A percentile compares a stretch with the other conserved stretches of the same genome.
These are phyloP conservation scores for Ciborinia camelliae DNA, from an alignment of 2,329 filamentous ascomycete genomes.

Conservation along the genomic window DNA sequence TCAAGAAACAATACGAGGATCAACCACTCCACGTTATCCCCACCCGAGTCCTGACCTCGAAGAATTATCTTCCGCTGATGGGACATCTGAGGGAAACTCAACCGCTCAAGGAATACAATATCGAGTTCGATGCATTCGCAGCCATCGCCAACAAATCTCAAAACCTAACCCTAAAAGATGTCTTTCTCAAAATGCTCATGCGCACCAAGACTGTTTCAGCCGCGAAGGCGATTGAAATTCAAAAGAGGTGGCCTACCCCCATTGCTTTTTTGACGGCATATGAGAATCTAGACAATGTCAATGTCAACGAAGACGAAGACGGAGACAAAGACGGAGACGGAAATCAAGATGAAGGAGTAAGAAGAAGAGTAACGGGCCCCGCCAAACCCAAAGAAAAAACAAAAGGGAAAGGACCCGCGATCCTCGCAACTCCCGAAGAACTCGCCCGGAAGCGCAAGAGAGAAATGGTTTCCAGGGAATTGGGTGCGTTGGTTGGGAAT, in stretches of 20 bases:
- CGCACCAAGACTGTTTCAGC: constrained; percentile 71
- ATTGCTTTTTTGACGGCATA: constrained; percentile 68
- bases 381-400: not conserved
- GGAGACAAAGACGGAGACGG: not conserved
- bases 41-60: constrained; percentile 56
- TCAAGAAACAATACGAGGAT: constrained; percentile 62
- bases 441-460: constrained; percentile 49
- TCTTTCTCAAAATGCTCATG: constrained; percentile 85
- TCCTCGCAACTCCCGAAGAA: not conserved
- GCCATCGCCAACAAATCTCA: constrained; percentile 73
- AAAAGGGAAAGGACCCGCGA: not conserved
- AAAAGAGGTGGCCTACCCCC: constrained; percentile 74
- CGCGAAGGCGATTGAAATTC: constrained; percentile 76
- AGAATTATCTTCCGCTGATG: constrained; percentile 64
- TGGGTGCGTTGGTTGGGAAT: constrained; percentile 58
- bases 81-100: constrained; percentile 54
- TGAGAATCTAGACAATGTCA: constrained; percentile 34
- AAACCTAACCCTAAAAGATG: constrained; percentile 66
- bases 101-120: constrained; percentile 42
- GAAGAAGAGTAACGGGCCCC: not conserved
- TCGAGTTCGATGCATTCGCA: constrained; percentile 69
- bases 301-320: not conserved
- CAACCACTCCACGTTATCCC: constrained; percentile 62
- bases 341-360: not conserved
- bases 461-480: constrained; percentile 56